Evolutionary conservation across 2,329 filamentous ascomycete species (phyloP), one percentile per base, ranked within the genome.

Genomic region (Penicillium digitatum): DNA sequence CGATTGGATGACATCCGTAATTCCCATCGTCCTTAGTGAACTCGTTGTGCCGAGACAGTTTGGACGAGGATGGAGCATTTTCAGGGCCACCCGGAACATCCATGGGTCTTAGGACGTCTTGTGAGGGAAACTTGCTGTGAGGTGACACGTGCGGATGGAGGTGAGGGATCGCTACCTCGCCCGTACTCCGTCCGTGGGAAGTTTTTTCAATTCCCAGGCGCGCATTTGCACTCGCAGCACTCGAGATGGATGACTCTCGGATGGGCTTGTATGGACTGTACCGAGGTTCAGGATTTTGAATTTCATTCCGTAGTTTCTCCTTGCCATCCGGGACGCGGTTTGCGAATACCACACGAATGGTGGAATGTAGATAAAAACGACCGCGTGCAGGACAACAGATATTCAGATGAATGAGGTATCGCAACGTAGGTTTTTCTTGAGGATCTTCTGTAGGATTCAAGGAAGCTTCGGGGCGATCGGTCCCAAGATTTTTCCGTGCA

Each of bases 241-340:
- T 67, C 1, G 56, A 54, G 24, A 63, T 37, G 0, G 61, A 69
- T 20, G 76, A 73, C 62, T 81, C 79, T 53, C 75, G 75, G 12
- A 69, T 68, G 1, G 88, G 83, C 69, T 92, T 96, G 76, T 96
- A 97, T 1, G 86, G 80, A 52, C 86, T 89, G 69, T 90, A 99
- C 20, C 86, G 84, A 20, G 94, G 94, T 63, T 96, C 91, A 0
- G 93, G 93, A 56, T 89, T 81, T 35, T 94, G 91, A 5, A 93
- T 87, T 70, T 99, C 94, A 66, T 95, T 96, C 31, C 87, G 82
- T 37, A 99, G 80, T 68, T 87, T 93, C 73, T 97, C 93, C 69
- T 96, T 96, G 38, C 90, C 93, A 65, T 97, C 94, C 0, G 94
- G 93, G 0, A 96, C 93, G 26, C 94, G 85, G 69, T 97, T 97